A percentile compares a stretch with the other conserved stretches of the same genome.
These are phyloP conservation scores for Davidsoniella virescens DNA, from an alignment of 2,329 filamentous ascomycete genomes.

Conservation along the genomic window DNA sequence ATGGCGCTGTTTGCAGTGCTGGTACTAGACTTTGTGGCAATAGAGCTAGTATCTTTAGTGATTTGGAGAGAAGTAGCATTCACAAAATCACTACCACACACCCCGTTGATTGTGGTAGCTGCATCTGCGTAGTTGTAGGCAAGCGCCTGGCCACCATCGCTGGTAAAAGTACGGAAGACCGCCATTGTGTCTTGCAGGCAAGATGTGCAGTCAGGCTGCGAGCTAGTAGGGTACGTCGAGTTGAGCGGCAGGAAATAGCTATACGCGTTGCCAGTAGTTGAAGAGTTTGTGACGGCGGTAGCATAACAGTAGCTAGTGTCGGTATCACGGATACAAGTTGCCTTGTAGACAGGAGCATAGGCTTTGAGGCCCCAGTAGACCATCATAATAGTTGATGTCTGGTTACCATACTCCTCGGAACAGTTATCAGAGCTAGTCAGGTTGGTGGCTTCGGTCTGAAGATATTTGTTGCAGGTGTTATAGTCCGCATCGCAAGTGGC, in stretches of 20 bases:
- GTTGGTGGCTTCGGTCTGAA: conserved; percentile 47
- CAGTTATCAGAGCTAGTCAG: conserved; percentile 51
- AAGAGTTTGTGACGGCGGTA: conserved; percentile 62
- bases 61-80: conserved; percentile 31
- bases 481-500: conserved; percentile 56
- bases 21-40: conserved; percentile 7
- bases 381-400: conserved; percentile 55
- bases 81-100: conserved; percentile 41
- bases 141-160: conserved; percentile 49
- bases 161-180: conserved; percentile 55
- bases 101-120: conserved; percentile 55
- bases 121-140: conserved; percentile 52
- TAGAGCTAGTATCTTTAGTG: conserved; percentile 15
- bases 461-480: conserved; percentile 45
- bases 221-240: conserved; percentile 45
- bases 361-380: conserved; percentile 61
- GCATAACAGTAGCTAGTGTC: conserved; percentile 62
- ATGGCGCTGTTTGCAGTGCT: background rate
- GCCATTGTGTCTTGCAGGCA: conserved; percentile 72
- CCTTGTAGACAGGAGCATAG: conserved; percentile 64
- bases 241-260: conserved; percentile 80
- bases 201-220: conserved; percentile 55
- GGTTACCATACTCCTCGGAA: conserved; percentile 47
- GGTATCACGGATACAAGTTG: conserved; percentile 60
- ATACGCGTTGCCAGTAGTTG: conserved; percentile 55